phyloP scores from a whole-genome alignment of 257 asterid genomes.

The Jacaranda copaia region DNA sequence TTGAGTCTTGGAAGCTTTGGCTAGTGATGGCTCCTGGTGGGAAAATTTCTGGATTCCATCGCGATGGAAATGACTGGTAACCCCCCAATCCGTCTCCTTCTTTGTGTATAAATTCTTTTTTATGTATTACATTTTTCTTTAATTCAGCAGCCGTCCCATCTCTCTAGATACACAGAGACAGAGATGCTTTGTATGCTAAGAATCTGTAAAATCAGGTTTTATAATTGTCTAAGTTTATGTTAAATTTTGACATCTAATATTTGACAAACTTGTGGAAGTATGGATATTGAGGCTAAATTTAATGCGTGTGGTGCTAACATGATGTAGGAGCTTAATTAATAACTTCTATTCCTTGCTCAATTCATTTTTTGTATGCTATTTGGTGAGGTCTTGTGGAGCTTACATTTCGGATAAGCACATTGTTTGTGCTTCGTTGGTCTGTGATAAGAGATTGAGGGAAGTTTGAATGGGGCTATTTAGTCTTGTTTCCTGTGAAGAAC shows the following conservation, averaged over 20 bases:
- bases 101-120: background rate
- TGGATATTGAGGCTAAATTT: background rate
- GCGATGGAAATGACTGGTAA: slow-evolving; percentile 72
- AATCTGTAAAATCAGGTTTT: too few species aligned
- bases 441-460: too few species aligned
- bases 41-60: slow-evolving; percentile 54
- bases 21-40: slow-evolving; percentile 57
- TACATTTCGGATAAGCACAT: background rate
- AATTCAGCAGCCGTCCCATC: background rate
- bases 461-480: too few species aligned
- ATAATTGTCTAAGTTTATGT: background rate
- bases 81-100: background rate
- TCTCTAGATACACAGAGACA: background rate
- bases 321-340: slow-evolving; percentile 13
- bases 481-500: too few species aligned
- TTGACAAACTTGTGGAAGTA: background rate
- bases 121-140: background rate
- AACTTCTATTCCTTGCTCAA: background rate
- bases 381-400: background rate
- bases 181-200: background rate
- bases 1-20: slow-evolving; percentile 17
- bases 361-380: background rate
- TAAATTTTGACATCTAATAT: background rate
- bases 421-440: too few species aligned
- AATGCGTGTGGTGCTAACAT: background rate